Percentiles rank a stretch among this genome's conserved stretches.
phyloP scores from a whole-genome alignment of 2,329 filamentous ascomycete genomes.

The Neofusicoccum kwambonambiense region DNA sequence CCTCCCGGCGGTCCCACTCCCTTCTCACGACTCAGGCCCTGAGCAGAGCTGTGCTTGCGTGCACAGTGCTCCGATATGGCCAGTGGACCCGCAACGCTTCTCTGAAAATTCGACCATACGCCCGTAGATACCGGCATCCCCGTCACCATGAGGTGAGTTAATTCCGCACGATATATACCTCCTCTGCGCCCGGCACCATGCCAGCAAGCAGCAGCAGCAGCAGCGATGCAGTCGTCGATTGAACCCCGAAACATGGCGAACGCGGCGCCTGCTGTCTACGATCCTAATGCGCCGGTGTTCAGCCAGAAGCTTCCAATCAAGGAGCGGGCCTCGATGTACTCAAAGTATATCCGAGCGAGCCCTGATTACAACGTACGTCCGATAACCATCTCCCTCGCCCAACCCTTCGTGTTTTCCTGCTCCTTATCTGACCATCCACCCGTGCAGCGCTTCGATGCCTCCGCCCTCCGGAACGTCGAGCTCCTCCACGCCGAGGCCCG shows the following conservation, averaged over 20 bases:
- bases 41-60: not conserved
- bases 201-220: not conserved
- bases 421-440: not conserved
- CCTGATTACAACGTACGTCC: constrained; percentile 5
- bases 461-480: constrained; percentile 31
- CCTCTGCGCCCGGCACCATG: not conserved
- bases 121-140: constrained; percentile 8
- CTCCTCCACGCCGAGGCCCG: constrained; percentile 33
- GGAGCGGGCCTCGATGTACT: constrained; percentile 25
- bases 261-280: not conserved
- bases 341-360: constrained; percentile 19
- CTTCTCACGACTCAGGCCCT: not conserved
- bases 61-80: not conserved
- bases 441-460: constrained; percentile 33
- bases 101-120: constrained; percentile 6
- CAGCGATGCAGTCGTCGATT: not conserved
- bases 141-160: constrained; percentile 2
- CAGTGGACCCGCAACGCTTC: constrained; percentile 7
- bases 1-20: not conserved
- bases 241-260: no score
- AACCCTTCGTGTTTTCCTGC: not conserved
- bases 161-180: not conserved
- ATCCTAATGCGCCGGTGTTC: constrained; percentile 2
- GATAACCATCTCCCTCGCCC: not conserved
- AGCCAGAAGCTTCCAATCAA: not conserved